Evolutionary conservation across 2,329 filamentous ascomycete species (phyloP).

Genomic region (Sporothrix mexicana): DNA sequence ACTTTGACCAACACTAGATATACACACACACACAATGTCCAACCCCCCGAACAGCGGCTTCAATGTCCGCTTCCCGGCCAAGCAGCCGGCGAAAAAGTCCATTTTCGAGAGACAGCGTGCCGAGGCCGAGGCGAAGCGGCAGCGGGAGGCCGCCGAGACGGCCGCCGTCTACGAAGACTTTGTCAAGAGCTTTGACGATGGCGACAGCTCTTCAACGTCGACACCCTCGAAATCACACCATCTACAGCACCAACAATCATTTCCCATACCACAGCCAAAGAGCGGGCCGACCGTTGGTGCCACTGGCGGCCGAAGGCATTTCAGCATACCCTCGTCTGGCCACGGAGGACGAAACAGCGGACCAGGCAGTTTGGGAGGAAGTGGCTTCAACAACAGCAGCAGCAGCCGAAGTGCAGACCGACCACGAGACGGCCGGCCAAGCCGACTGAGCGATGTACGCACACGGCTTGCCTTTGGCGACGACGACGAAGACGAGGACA

Average conservation of each 20-base stretch:
- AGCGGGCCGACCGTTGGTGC: slow-evolving; percentile 34
- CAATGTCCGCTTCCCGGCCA: slow-evolving; percentile 46
- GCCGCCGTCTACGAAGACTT: slow-evolving; percentile 88
- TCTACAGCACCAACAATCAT: slow-evolving; percentile 6
- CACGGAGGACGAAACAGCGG: slow-evolving; percentile 60
- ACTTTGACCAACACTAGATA: background rate
- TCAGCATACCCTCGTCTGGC: slow-evolving; percentile 58
- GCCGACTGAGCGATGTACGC: slow-evolving; percentile 37
- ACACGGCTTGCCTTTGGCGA: slow-evolving; percentile 51
- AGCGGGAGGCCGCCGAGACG: slow-evolving; percentile 83
- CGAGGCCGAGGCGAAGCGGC: slow-evolving; percentile 86
- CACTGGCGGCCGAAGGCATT: slow-evolving; percentile 66
- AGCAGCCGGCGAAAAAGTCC: slow-evolving; percentile 68
- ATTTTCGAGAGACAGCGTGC: slow-evolving; percentile 87
- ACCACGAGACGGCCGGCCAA: background rate
- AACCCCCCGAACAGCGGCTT: slow-evolving; percentile 48
- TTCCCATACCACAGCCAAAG: slow-evolving; percentile 42
- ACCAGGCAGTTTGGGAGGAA: slow-evolving; percentile 62
- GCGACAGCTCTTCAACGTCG: slow-evolving; percentile 58
- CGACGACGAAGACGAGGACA: slow-evolving; percentile 64
- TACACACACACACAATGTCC: slow-evolving; percentile 49
- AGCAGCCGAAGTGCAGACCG: background rate
- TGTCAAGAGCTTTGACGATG: slow-evolving; percentile 75
- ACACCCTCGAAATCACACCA: slow-evolving; percentile 41
- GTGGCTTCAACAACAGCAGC: background rate